These are phyloP conservation scores for Yarrowia divulgata DNA, from an alignment of 805 yeast species.

Conservation along the genomic window DNA sequence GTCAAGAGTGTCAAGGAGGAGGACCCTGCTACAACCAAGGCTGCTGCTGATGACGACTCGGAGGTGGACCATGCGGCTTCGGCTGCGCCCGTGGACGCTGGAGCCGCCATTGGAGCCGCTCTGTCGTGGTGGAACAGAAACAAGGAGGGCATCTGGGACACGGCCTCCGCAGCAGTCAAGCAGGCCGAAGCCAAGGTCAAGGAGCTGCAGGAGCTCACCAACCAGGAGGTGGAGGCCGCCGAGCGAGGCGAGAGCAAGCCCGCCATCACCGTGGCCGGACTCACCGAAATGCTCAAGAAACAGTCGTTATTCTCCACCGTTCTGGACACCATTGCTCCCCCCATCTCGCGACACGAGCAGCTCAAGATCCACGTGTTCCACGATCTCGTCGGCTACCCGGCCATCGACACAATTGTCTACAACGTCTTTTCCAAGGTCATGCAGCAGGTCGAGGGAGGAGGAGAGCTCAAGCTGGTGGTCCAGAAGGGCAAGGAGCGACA, in stretches of 20 bases:
- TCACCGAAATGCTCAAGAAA: slow-evolving; percentile 42
- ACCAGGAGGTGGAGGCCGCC: slow-evolving; percentile 46
- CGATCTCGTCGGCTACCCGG: slow-evolving; percentile 56
- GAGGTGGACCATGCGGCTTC: slow-evolving; percentile 11
- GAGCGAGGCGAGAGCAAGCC: slow-evolving; percentile 37
- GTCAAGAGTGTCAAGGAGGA: slow-evolving; percentile 29
- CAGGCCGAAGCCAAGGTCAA: slow-evolving; percentile 54
- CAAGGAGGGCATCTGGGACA: slow-evolving; percentile 54
- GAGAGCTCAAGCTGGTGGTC: slow-evolving; percentile 61
- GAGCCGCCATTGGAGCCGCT: slow-evolving; percentile 49
- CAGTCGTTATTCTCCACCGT: slow-evolving; percentile 52
- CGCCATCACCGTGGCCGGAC: slow-evolving; percentile 42
- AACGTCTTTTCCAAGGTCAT: slow-evolving; percentile 63
- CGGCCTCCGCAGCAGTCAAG: slow-evolving; percentile 52
- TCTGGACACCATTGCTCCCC: slow-evolving; percentile 55
- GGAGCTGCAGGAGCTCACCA: slow-evolving; percentile 48
- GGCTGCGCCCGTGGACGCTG: slow-evolving; percentile 19
- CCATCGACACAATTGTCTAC: slow-evolving; percentile 58
- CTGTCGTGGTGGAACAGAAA: slow-evolving; percentile 52
- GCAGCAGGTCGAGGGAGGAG: slow-evolving; percentile 76
- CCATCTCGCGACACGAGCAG: slow-evolving; percentile 55
- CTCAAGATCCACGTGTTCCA: slow-evolving; percentile 55
- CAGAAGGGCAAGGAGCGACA: slow-evolving; percentile 55
- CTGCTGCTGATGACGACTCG: slow-evolving; percentile 1
- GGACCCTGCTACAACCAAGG: background rate